Evolutionary conservation across 352 stramenopile genomes (phyloP).

Genomic region (Aphanomyces invadans): DNA sequence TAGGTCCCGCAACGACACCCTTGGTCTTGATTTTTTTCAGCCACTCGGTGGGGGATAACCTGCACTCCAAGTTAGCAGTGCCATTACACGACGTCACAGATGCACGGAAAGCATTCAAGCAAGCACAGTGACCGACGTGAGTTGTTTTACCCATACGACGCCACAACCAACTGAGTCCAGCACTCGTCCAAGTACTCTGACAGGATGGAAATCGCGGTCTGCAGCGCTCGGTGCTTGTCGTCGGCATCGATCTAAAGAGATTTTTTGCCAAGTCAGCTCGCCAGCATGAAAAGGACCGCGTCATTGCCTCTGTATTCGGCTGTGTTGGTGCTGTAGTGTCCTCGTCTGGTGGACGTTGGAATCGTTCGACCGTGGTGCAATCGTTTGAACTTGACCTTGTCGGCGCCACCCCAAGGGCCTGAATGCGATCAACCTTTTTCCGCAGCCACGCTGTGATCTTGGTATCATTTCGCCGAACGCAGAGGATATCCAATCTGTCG

Average conservation of each 20-base stretch:
- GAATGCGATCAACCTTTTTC: neutral
- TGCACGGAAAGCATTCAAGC: too few relatives aligned
- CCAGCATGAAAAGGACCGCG: too few relatives aligned
- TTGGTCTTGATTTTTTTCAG: conserved; percentile 9
- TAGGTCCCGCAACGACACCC: neutral
- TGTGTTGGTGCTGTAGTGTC: neutral
- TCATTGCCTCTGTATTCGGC: too few relatives aligned
- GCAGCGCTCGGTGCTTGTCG: neutral
- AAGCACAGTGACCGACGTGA: too few relatives aligned
- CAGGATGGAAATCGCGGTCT: conserved; percentile 9
- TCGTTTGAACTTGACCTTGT: neutral
- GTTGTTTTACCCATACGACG: conserved; percentile 13
- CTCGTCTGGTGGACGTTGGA: neutral
- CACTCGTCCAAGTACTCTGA: conserved; percentile 14
- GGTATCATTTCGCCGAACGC: conserved; percentile 5
- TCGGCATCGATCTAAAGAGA: neutral
- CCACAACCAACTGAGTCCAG: neutral
- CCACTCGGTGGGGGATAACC: conserved; percentile 10
- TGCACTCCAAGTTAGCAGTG: conserved; percentile 5
- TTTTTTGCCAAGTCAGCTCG: neutral
- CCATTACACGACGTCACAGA: too few relatives aligned
- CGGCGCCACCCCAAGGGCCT: neutral
- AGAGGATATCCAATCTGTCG: neutral
- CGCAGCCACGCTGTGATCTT: conserved; percentile 14
- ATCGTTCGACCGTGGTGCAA: neutral